Evolutionary conservation across 2,329 filamentous ascomycete species (phyloP), one percentile per base, ranked within the genome.

Genomic region (Pleomassaria siparia): DNA sequence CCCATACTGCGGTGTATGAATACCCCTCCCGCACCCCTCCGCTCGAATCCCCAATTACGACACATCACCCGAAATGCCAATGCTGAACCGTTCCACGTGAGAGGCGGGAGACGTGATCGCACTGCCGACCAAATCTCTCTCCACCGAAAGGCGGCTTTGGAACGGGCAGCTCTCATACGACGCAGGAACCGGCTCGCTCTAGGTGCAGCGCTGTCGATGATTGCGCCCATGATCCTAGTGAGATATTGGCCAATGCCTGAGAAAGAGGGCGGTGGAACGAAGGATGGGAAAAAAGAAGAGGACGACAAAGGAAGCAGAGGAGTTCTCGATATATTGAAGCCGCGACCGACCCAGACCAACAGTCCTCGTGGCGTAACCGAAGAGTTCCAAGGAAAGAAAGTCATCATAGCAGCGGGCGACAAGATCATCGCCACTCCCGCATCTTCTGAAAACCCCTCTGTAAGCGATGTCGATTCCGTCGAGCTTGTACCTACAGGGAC

Each of bases 401-500:
- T 82, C 4, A 72, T 84, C 13, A 70, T 84, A 15, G 79, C 87
- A 12, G 69, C 87, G 1, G 84, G 85, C 49, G 84, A 86, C 52
- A 80, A 82, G n/a, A 74, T 72, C 63, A 77, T 74, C 56, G 75
- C 76, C 10, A 73, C 75, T 0, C 64, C 74, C 44, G 44, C 55
- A 24, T 47, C 53, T 15, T 51, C 60, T 12, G 58, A 66, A 13
- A 61, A 70, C 48, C 64, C 66, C 0, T 62, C 57, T 15, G 58
- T 64, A 18, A 54, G 64, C 0, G 58, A 71, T 20, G 66, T 64
- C 15, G 78, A 87, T 12, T 86, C 86, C 33, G 78, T 80, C 37
- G 88, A 94, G 64, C 76, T 94, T 35, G 85, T 95, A 0, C 81
- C 87, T 13, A 95, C 91, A 0, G 90, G 90, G 12, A 91, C 91